Evolutionary conservation across 2,329 filamentous ascomycete species (phyloP), one percentile per base, ranked within the genome.

Genomic region (Sporothrix euskadiensis): DNA sequence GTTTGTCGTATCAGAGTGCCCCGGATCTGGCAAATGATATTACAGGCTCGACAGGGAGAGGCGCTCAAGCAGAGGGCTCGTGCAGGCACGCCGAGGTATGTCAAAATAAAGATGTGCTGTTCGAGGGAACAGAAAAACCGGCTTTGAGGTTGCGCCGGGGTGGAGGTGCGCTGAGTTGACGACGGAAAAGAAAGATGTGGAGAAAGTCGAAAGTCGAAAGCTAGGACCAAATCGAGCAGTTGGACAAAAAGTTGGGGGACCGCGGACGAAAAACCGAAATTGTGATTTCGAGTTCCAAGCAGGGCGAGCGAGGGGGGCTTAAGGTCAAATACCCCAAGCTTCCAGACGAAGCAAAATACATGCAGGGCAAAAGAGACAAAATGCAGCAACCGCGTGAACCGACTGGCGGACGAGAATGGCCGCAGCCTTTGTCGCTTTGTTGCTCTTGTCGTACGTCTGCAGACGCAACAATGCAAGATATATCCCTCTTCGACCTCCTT

Each of bases 221-320:
- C 39, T 66, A 70, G 52, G 59, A 52, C 35, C 65, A 68, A 56
- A 52, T 68, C 65, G 16, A 52, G 65, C 44, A 52, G 44, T 52
- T 47, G n/a, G 10, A n/a, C 26, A 61, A 49, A 14, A 16, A 4
- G 14, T 22, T n/a, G 19, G n/a, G 14, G 22, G 61, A 22, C 61
- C 39, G 41, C 61, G 39, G n/a, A 41, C 61, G 61, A 66, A 66
- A 66, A 35, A 30, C n/a, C 44, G 19, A 69, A 56, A 57, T 54
- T 54, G 47, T 52, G 66, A 22, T 41, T 39, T 39, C 19, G 59
- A n/a, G n/a, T 56, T 68, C n/a, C 44, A 44, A 68, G 26, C 7
- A 47, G n/a, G 39, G 61, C 30, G 47, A n/a, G 49, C n/a, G 68
- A 26, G 35, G 19, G 4, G 30, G 66, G n/a, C 32, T n/a, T 26